Conservation (phyloP, 2,329 filamentous ascomycete genomes). For the Helicocarpus griseus region DNA sequence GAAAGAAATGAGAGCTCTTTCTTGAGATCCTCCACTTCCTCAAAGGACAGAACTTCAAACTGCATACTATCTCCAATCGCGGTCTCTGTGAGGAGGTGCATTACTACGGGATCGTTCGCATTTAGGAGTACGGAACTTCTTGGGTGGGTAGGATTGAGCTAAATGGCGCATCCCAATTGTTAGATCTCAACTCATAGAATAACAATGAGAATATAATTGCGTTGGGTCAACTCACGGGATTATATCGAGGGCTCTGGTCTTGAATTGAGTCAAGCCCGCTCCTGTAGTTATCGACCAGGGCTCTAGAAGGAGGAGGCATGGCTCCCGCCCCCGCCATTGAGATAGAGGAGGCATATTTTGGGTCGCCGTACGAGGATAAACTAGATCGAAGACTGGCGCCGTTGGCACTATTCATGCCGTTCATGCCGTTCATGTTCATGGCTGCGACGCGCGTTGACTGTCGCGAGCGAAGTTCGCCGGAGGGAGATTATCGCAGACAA, state of each 20-base stretch:
- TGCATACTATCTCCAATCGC: conserved; percentile 79
- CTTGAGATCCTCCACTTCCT: conserved; percentile 86
- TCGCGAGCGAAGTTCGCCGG: background rate
- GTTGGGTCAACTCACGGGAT: conserved; percentile 41
- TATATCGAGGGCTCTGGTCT: conserved; percentile 45
- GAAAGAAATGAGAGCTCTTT: conserved; percentile 67
- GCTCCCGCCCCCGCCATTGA: conserved; percentile 22
- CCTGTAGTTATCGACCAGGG: conserved; percentile 51
- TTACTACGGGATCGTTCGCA: conserved; percentile 56
- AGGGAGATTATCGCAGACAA: background rate
- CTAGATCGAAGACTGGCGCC: conserved; percentile 28
- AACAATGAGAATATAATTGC: background rate
- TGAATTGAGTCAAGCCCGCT: conserved; percentile 48
- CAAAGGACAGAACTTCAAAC: conserved; percentile 78
- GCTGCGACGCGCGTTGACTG: background rate
- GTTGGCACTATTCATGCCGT: conserved; percentile 11
- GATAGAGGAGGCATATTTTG: conserved; percentile 27
- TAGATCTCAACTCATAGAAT: background rate
- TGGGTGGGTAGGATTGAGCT: conserved; percentile 44
- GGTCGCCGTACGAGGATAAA: conserved; percentile 33
- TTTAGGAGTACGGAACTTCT: conserved; percentile 29
- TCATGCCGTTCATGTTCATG: background rate
- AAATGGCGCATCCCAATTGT: background rate
- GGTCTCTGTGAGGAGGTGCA: conserved; percentile 88
- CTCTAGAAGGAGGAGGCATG: conserved; percentile 33